Evolutionary conservation across 305 asterid genomes (phyloP), one percentile per base, ranked within the genome.

Genomic region (Solanum aculeatissimum): DNA sequence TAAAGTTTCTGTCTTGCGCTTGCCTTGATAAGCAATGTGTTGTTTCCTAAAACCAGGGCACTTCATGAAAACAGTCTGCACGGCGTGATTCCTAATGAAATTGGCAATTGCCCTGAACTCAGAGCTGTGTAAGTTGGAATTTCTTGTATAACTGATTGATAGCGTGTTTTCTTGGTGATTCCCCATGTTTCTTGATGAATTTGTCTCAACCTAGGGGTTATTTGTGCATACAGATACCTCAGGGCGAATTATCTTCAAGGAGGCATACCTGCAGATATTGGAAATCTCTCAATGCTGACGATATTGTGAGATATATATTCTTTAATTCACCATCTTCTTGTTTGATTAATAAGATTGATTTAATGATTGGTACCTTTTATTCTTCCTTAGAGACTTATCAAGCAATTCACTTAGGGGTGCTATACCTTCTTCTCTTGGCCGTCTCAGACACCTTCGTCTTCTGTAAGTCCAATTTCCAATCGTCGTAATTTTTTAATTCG

Each of bases 61-160:
- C 98, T 96, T 87, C 99, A 96, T 84, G 96, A 93, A 89, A 96
- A 96, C 87, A 92, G 92, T 81, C 95, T 96, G 65, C 98, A 94
- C 86, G 97, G 99, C 45, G 62, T 51, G 57, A 95, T 96, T 86
- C 99, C 99, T 9, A 87, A 82, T 83, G 99, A 93, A 63, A 92
- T 96, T 88, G 89, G 89, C 35, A 87, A 88, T 65, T 96, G 98
- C 89, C 90, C 94, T 84, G 94, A 95, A 80, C 91, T 96, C 72
- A 89, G 99, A 92, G 98, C 99, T 43, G 78, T 96, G 99, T 96
- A 89, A 95, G 98, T 90, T 14, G 62, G 2, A 47, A n/a, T 19
- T 54, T 57, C 51, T 0, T 47, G 9, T 60, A 32, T 66, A 35
- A 25, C 82, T 18, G 16, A 43, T 15, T 63, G 9, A 38, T 47